These are phyloP conservation scores for Bolboschoenoplectus hybrid DNA, from an alignment of 202 grass and related monocot genomes.

Conservation along the genomic window DNA sequence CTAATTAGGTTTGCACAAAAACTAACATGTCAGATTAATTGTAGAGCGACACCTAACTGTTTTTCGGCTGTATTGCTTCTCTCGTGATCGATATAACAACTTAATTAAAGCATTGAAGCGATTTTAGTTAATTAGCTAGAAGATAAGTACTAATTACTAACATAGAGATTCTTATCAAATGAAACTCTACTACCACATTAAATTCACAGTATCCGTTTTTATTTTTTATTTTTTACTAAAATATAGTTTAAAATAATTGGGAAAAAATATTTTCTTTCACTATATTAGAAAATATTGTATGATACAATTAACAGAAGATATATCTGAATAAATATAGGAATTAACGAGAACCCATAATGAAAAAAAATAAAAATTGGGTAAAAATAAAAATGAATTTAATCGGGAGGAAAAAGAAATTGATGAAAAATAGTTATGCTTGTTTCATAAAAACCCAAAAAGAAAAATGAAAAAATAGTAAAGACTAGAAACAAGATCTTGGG, in stretches of 20 bases:
- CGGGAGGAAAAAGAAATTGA: no score
- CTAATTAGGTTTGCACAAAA: slow-evolving; percentile 4
- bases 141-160: not conserved
- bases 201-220: not conserved
- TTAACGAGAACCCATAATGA: no score
- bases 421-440: no score
- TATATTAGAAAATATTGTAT: no score
- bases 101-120: not conserved
- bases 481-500: no score
- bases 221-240: not conserved
- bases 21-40: not conserved
- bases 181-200: not conserved
- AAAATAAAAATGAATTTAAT: no score
- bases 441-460: no score
- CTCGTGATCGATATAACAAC: slow-evolving; percentile 25
- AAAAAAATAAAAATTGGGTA: no score
- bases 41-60: slow-evolving; percentile 30
- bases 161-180: not conserved
- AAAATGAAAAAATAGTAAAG: no score
- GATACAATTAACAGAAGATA: no score
- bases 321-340: no score
- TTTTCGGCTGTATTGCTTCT: slow-evolving; percentile 2
- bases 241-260: not conserved
- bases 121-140: slow-evolving; percentile 10
- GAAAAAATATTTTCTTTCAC: no score